Conservation (phyloP, 2,329 filamentous ascomycete species). For the Ceratocystis lukuohia region DNA sequence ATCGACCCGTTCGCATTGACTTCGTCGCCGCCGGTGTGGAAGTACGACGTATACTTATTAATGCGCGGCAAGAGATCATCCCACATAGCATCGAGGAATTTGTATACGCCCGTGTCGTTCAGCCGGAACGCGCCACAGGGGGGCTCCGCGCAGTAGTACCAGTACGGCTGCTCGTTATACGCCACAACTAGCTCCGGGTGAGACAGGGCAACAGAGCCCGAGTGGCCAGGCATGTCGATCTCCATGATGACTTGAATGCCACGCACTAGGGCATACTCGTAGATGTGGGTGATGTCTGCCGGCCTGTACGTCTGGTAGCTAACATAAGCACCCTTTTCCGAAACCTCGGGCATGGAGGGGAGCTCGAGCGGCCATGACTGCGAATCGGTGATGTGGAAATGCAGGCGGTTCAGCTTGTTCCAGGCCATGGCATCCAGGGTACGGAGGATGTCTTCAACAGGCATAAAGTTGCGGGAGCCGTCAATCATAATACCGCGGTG, state of each 20-base stretch:
- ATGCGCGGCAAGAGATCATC: constrained; percentile 64
- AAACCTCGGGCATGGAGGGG: constrained; percentile 56
- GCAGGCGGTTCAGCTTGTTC: constrained; percentile 73
- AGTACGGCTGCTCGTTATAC: constrained; percentile 43
- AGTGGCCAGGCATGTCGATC: constrained; percentile 72
- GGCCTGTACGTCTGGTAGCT: constrained; percentile 54
- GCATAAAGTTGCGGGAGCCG: constrained; percentile 59
- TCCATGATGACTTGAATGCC: constrained; percentile 62
- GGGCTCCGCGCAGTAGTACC: constrained; percentile 47
- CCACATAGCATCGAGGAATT: constrained; percentile 59
- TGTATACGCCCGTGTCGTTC: constrained; percentile 55
- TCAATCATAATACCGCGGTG: constrained; percentile 75
- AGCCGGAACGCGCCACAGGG: constrained; percentile 62
- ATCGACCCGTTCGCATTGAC: constrained; percentile 63
- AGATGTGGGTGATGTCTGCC: constrained; percentile 49
- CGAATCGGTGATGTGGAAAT: constrained; percentile 69
- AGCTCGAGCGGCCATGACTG: constrained; percentile 81
- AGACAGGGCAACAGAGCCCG: constrained; percentile 50
- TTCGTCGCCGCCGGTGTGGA: constrained; percentile 82
- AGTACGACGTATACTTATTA: constrained; percentile 55
- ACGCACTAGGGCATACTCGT: constrained; percentile 54
- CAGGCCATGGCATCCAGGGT: constrained; percentile 64
- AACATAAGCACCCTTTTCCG: constrained; percentile 60
- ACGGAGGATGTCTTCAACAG: constrained; percentile 52
- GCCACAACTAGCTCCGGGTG: constrained; percentile 61